Evolutionary conservation across 345 rosid genomes (phyloP), one percentile per base, ranked within the genome.

Genomic region (Arabidopsis thaliana): DNA sequence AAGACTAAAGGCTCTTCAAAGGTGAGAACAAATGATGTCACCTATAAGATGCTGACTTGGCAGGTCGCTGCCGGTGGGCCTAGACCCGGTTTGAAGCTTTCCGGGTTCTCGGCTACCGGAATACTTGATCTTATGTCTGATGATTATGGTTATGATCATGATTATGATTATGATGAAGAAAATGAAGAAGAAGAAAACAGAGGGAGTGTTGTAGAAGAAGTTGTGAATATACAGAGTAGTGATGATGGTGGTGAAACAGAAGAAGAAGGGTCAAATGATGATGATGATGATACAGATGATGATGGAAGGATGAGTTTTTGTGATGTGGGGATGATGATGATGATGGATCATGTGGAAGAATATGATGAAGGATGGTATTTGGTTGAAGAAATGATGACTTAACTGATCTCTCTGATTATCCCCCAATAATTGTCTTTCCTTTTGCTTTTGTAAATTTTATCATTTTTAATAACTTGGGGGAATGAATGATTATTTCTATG

Each of bases 41-140:
- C 48, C 51, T 77, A 67, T 10, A 69, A 72, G 69, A 65, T 82
- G 81, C 49, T 85, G 61, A 60, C 84, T 52, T 87, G 92, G 97
- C 82, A 84, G 75, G 87, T 83, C 12, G 84, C 82, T 42, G 80
- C 85, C 5, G 80, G 71, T 1, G 36, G 91, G 86, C 74, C 85
- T 82, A 75, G 64, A 14, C 83, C 80, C n/a, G 80, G 86, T 11
- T 76, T 63, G 63, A 83, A 72, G 8, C 74, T 80, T 46, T 57
- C 82, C 8, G 92, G 97, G 56, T 33, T 82, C 23, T 90, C 97
- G 13, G 95, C 93, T 40, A 65, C 91, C 0, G 85, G 64, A 14
- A 59, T 86, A 6, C 82, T 85, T 69, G 83, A 85, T 50, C 79
- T 79, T 52, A 52, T 88, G 72, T 75, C 59, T n/a, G 67, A 56